Conservation (phyloP, 805 yeast genomes). For the Vanderwaltozyma polyspora region DNA sequence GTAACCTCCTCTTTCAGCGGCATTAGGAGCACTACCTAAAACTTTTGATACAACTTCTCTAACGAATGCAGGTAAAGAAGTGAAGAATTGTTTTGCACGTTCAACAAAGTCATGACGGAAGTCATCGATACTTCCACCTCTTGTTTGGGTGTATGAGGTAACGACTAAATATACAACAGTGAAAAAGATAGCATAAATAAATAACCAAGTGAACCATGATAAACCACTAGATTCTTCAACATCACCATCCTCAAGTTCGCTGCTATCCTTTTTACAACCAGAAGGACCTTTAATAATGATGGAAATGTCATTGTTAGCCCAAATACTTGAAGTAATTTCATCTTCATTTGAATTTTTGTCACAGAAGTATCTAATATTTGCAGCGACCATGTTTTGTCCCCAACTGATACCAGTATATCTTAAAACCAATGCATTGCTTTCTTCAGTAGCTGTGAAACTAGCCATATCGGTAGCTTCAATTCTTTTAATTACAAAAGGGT, state of each 20-base stretch:
- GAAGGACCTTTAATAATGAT: slow-evolving; percentile 32
- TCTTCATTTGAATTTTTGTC: slow-evolving; percentile 28
- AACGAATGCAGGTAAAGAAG: slow-evolving; percentile 52
- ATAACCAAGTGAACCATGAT: slow-evolving; percentile 62
- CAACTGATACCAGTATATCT: slow-evolving; percentile 46
- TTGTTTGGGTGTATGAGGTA: slow-evolving; percentile 61
- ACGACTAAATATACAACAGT: slow-evolving; percentile 58
- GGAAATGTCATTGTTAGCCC: slow-evolving; percentile 19
- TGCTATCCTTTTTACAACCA: slow-evolving; percentile 31
- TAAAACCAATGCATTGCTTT: slow-evolving; percentile 28
- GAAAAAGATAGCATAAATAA: slow-evolving; percentile 58
- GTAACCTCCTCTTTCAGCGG: slow-evolving; percentile 65
- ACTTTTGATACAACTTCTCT: slow-evolving; percentile 59
- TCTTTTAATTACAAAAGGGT: slow-evolving; percentile 45
- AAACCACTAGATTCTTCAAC: slow-evolving; percentile 21
- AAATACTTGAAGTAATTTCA: slow-evolving; percentile 11
- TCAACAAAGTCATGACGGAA: slow-evolving; percentile 69
- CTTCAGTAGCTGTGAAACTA: slow-evolving; percentile 20
- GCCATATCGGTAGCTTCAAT: slow-evolving; percentile 38
- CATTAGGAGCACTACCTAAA: slow-evolving; percentile 40
- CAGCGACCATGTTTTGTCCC: slow-evolving; percentile 51
- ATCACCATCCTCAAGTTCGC: slow-evolving; percentile 12
- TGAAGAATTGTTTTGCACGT: slow-evolving; percentile 44
- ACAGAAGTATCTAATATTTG: slow-evolving; percentile 40
- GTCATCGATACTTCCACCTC: slow-evolving; percentile 56